Percentiles rank a stretch among this genome's conserved stretches.
phyloP scores from a whole-genome alignment of 352 stramenopile genomes.

The Pythium dissimile region DNA sequence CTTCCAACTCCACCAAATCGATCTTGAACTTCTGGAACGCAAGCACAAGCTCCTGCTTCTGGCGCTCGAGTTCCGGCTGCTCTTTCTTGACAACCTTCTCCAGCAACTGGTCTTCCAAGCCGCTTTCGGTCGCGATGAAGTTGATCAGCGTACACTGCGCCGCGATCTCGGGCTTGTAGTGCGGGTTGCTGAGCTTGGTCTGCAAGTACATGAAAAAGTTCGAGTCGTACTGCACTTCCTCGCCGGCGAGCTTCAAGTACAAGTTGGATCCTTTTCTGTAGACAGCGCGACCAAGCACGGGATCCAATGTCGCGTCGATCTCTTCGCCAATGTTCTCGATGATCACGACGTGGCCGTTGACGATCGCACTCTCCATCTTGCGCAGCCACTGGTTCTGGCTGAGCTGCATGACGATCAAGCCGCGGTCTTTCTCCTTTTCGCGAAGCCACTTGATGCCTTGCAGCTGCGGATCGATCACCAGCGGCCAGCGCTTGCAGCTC shows the following conservation, averaged over 20 bases:
- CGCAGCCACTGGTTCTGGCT: slow-evolving; percentile 96
- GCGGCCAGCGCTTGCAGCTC: slow-evolving; percentile 96
- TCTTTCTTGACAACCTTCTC: slow-evolving; percentile 88
- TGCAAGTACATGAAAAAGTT: slow-evolving; percentile 90
- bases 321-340: slow-evolving; percentile 98
- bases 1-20: slow-evolving; percentile 86
- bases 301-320: slow-evolving; percentile 96
- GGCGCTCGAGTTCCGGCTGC: slow-evolving; percentile 84
- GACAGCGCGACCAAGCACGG: slow-evolving; percentile 93
- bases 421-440: slow-evolving; percentile 92
- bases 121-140: slow-evolving; percentile 91
- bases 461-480: slow-evolving; percentile 97
- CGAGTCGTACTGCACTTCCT: slow-evolving; percentile 89
- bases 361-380: slow-evolving; percentile 93
- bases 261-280: slow-evolving; percentile 95
- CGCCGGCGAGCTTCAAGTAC: slow-evolving; percentile 91
- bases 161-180: slow-evolving; percentile 90
- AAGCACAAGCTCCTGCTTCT: slow-evolving; percentile 85
- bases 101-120: slow-evolving; percentile 88
- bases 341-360: slow-evolving; percentile 94
- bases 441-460: slow-evolving; percentile 99
- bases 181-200: slow-evolving; percentile 90
- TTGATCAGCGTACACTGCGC: slow-evolving; percentile 93
- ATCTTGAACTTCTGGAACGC: slow-evolving; percentile 93
- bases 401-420: slow-evolving; percentile 92